Evolutionary conservation across 768 basidiomycete species (phyloP), one percentile per base, ranked within the genome.

Genomic region (Leccinellum albellum): DNA sequence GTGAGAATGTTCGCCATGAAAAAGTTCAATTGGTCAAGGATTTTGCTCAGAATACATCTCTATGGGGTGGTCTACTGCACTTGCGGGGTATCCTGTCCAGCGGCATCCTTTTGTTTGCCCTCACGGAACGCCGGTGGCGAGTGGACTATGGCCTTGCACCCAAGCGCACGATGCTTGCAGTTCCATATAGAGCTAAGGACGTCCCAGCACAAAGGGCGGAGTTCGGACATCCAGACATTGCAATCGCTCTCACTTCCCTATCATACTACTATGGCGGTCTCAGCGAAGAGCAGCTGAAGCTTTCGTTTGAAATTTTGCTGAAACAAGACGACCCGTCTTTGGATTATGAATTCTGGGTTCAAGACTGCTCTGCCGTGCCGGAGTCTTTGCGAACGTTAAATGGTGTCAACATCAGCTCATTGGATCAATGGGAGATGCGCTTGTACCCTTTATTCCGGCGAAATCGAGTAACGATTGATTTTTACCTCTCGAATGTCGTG

Each of bases 161-260:
- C 5, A 5, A 48, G 58, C 40, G 54, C 15, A 69, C 70, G 0
- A 54, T 61, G 56, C 56, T 74, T 2, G 73, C 73, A 0, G 68
- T 75, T 0, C 73, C 75, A 0, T 75, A 74, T 23, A 68, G 70
- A 1, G 74, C 73, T 0, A 74, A 71, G 54, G 75, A 76, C n/a
- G 46, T 64, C 2, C 73, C 73, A 0, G 59, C 71, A 15, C 28
- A 57, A 6, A 57, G 64, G 33, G 67, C 73, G 1, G 69, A 75
- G 28, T 76, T 75, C 17, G 69, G 68, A 14, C 75, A 76, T 37
- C 74, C 74, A 13, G 75, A 75, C 20, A 57, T 75, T 17, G 59
- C 62, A 14, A 63, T 74, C 49, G 35, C 59, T 2, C 66, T 74
- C 14, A 75, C 71, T 0, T 73, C 62, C 33, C 56, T 74, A 9